phyloP scores from a whole-genome alignment of 257 asterid genomes.

The Buddleja alternifolia region DNA sequence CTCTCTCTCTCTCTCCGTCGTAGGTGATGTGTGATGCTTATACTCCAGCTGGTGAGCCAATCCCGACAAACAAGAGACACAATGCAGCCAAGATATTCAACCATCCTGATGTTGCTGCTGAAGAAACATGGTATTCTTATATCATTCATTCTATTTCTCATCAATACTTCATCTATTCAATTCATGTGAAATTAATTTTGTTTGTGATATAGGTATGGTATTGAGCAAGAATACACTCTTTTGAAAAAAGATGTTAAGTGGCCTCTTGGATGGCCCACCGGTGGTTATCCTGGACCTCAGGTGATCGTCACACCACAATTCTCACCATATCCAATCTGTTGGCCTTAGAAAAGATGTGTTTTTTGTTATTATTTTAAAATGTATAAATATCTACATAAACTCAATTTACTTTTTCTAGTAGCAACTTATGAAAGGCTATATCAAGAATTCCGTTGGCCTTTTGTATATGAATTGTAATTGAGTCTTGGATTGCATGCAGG shows the following conservation, averaged over 20 bases:
- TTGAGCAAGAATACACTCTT: constrained; percentile 93
- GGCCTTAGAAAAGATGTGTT: too few species aligned
- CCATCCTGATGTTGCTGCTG: constrained; percentile 69
- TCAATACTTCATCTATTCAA: background rate
- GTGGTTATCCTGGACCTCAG: constrained; percentile 98
- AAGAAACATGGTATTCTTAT: constrained; percentile 69
- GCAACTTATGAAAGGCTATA: too few species aligned
- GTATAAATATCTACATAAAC: too few species aligned
- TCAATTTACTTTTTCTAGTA: too few species aligned
- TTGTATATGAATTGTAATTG: background rate
- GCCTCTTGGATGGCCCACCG: constrained; percentile 96
- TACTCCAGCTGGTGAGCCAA: constrained; percentile 91
- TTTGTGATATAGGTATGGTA: constrained; percentile 69
- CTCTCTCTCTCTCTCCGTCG: background rate
- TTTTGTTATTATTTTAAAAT: too few species aligned
- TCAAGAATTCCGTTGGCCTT: too few species aligned
- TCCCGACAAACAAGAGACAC: constrained; percentile 82
- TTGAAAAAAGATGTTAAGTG: constrained; percentile 75
- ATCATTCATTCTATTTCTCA: background rate
- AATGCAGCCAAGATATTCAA: constrained; percentile 76
- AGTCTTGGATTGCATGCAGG: constrained; percentile 41
- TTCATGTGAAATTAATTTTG: background rate
- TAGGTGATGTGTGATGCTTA: constrained; percentile 94
- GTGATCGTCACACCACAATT: constrained; percentile 32
- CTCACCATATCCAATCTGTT: too few species aligned